Base-by-base conservation (phyloP, 2,329 filamentous ascomycete genomes). In the Teratosphaeria gauchensis region DNA sequence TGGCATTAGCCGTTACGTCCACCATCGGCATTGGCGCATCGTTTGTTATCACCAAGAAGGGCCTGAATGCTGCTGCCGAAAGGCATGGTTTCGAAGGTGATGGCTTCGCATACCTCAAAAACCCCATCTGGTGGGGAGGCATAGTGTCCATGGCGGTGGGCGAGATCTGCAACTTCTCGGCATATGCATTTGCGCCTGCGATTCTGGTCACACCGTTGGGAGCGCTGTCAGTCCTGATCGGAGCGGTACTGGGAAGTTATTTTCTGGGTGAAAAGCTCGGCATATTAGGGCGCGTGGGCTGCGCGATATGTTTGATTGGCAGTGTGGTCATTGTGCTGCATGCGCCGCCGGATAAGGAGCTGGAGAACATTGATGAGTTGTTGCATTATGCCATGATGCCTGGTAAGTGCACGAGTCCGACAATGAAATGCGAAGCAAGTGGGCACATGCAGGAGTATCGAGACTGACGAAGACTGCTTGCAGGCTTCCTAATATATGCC, bases 21-120 rank as follows among this genome's bases (percentile, higher is more conserved):
- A 89, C 87, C 66, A 77, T 90, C 71, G 87, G 86, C 64, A 91
- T 91, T 76, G 88, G 87, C 88, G 82, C 68, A 80, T 73, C 67
- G 56, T 99, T 99, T 75, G 92, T 99, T 66, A 96, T 99, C 70
- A 99, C 95, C 54, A 99, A 99, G 78, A 97, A 96, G 83, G 92
- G 92, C 65, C 82, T 99, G 66, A 90, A 92, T 74, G 89, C 96
- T 75, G 90, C 91, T 63, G 90, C 89, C 71, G 87, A 95, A 75
- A 84, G 85, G 68, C 92, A 96, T 77, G 95, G 94, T 54, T 99
- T 97, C 72, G 91, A 96, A 73, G 94, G 95, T 67, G 94, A 97
- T 68, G 94, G 94, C 59, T 99, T 89, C 74, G 87, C 90, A 71
- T 99, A 99, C 75, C 76, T 99, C 59, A 89, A 87, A 73, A 97